Conservation (phyloP, 2,329 filamentous ascomycete species). For the Stachybotrys elegans region DNA sequence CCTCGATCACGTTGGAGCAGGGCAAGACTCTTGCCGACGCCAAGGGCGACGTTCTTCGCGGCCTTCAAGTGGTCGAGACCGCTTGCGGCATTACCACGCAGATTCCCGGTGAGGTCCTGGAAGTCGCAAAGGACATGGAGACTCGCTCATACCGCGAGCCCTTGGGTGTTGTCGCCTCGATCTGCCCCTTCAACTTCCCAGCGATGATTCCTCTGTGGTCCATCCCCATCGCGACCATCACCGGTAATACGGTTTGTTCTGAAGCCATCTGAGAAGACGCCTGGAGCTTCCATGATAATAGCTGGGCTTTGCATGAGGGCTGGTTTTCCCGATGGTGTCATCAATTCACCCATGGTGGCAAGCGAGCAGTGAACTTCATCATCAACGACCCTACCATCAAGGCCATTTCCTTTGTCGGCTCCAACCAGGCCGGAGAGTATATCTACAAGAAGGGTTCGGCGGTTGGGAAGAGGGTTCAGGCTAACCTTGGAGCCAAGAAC, state of each 20-base stretch:
- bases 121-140: constrained; percentile 85
- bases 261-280: constrained; percentile 79
- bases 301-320: constrained; percentile 72
- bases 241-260: constrained; percentile 78
- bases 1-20: constrained; percentile 79
- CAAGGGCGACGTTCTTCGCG: constrained; percentile 74
- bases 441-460: constrained; percentile 64
- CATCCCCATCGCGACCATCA: constrained; percentile 75
- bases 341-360: constrained; percentile 63
- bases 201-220: constrained; percentile 90
- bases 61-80: constrained; percentile 76
- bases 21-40: constrained; percentile 82
- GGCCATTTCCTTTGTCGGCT: constrained; percentile 63
- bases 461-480: constrained; percentile 65
- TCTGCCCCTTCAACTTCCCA: constrained; percentile 82
- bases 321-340: constrained; percentile 70
- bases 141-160: constrained; percentile 75
- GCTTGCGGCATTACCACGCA: constrained; percentile 74
- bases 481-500: constrained; percentile 67
- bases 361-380: constrained; percentile 64
- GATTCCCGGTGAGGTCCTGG: constrained; percentile 73
- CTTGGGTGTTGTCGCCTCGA: constrained; percentile 71
- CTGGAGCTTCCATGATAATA: constrained; percentile 77
- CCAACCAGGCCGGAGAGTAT: constrained; percentile 65
- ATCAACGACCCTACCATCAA: constrained; percentile 64